Conservation (phyloP, 2,329 filamentous ascomycete species). For the Fusarium austroafricanum region DNA sequence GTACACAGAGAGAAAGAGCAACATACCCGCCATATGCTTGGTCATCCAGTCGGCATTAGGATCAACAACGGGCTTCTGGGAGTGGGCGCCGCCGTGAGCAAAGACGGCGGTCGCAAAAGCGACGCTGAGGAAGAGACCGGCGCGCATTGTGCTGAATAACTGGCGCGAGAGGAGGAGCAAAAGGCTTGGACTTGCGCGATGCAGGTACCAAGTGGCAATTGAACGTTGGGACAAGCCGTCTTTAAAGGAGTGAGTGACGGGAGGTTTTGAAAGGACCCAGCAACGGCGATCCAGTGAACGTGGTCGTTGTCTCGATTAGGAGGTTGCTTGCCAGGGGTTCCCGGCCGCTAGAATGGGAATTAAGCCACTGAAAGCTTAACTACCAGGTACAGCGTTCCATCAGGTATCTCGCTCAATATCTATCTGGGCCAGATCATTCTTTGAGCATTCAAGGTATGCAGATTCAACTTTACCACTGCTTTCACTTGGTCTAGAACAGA, state of each 20-base stretch:
- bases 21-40: conserved; percentile 73
- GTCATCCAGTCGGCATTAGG: conserved; percentile 72
- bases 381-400: background rate
- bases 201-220: conserved; percentile 25
- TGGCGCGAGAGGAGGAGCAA: conserved; percentile 1
- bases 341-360: conserved; percentile 1
- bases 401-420: background rate
- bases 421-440: conserved; percentile 3
- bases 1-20: background rate
- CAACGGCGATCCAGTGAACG: conserved; percentile 23
- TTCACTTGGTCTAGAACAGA: background rate
- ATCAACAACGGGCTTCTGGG: conserved; percentile 63
- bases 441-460: conserved; percentile 11
- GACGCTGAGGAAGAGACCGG: conserved; percentile 49
- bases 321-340: conserved; percentile 30
- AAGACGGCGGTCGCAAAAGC: conserved; percentile 57
- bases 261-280: conserved; percentile 10
- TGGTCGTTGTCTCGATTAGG: conserved; percentile 21
- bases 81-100: conserved; percentile 62
- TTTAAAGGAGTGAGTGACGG: conserved; percentile 39
- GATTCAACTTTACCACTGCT: background rate
- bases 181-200: conserved; percentile 19
- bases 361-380: conserved; percentile 35
- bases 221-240: conserved; percentile 15
- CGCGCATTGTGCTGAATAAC: conserved; percentile 43